Evolutionary conservation across 2,329 filamentous ascomycete genomes (phyloP).

Genomic region (Hypoxylon sp.): DNA sequence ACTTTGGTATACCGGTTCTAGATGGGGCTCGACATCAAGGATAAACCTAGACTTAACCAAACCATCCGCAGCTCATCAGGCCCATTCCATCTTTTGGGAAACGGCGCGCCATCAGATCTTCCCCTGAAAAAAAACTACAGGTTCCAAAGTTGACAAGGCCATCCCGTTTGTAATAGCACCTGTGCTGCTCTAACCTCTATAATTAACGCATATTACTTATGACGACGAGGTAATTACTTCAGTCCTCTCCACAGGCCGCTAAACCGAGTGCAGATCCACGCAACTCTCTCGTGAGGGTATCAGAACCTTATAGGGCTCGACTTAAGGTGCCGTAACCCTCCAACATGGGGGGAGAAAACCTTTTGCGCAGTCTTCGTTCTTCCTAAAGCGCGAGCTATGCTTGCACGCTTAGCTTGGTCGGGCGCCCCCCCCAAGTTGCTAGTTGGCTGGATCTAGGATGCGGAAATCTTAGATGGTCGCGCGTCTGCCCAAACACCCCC

Average conservation of each 20-base stretch:
- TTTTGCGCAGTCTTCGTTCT: slow-evolving; percentile 4
- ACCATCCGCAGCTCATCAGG: slow-evolving; percentile 8
- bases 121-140: slow-evolving; percentile 8
- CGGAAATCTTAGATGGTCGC: slow-evolving; percentile 28
- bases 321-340: slow-evolving; percentile 36
- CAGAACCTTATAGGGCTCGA: slow-evolving; percentile 32
- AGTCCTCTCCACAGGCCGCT: not conserved
- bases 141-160: slow-evolving; percentile 3
- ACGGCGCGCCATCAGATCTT: slow-evolving; percentile 3
- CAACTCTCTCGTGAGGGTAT: slow-evolving; percentile 13
- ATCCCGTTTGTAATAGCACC: not conserved
- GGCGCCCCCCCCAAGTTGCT: slow-evolving; percentile 8
- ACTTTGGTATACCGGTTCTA: slow-evolving; percentile 1
- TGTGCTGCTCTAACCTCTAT: not conserved
- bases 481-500: slow-evolving; percentile 21
- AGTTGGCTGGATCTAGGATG: slow-evolving; percentile 19
- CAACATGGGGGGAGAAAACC: not conserved
- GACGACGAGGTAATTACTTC: slow-evolving; percentile 8
- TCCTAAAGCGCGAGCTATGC: slow-evolving; percentile 9
- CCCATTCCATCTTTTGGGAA: slow-evolving; percentile 1
- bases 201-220: slow-evolving; percentile 1
- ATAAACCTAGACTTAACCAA: slow-evolving; percentile 1
- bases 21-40: slow-evolving; percentile 3
- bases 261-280: not conserved
- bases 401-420: slow-evolving; percentile 9